Evolutionary conservation across 495 filamentous ascomycete species (phyloP), one percentile per base, ranked within the genome.

Genomic region (Lasiosphaeria ovina): DNA sequence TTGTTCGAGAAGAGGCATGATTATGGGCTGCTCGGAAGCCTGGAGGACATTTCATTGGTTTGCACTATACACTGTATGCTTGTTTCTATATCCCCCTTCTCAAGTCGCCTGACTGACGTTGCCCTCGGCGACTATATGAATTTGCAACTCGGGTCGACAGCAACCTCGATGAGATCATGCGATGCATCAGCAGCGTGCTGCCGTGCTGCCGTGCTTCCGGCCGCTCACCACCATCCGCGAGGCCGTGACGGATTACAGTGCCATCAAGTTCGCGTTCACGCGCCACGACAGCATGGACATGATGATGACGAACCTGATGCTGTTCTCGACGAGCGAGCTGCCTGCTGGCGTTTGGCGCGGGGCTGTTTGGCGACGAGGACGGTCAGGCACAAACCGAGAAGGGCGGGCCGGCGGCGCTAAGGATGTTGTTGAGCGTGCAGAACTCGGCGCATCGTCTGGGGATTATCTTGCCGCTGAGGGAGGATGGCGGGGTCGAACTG

Each of bases 401-500:
- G 24, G 1, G 48, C 16, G 2, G 48, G 12, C 48, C 48, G 17
- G 48, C 31, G 12, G 48, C 48, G 48, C 17, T 50, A 7, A 1
- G 48, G 9, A 50, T 50, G 48, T 50, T 50, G 3, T 3, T n/a
- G 1, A 17, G 48, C 17, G 48, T 50, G 48, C 48, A 50, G 48
- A 50, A 50, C 17, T 9, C 48, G 48, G 9, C 8, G 9, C 48
- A 50, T 24, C 11, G 48, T 8, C 31, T 50, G 48, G 48, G 14
- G 48, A 17, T 50, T 4, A 17, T 50, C 16, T 17, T 50, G 9
- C 48, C 48, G 9, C 11, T 11, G 16, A 50, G 48, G 48, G 1
- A 50, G 31, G 48, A 50, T 24, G 48, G 48, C 48, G 48, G 48
- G 16, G 48, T 50, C 17, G 48, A 50, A 17, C 8, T 50, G 8